Percentiles rank a stretch among this genome's conserved stretches.
These are phyloP conservation scores for Arthrobotrys pseudoclavata DNA, from an alignment of 2,329 filamentous ascomycete species.

Conservation along the genomic window DNA sequence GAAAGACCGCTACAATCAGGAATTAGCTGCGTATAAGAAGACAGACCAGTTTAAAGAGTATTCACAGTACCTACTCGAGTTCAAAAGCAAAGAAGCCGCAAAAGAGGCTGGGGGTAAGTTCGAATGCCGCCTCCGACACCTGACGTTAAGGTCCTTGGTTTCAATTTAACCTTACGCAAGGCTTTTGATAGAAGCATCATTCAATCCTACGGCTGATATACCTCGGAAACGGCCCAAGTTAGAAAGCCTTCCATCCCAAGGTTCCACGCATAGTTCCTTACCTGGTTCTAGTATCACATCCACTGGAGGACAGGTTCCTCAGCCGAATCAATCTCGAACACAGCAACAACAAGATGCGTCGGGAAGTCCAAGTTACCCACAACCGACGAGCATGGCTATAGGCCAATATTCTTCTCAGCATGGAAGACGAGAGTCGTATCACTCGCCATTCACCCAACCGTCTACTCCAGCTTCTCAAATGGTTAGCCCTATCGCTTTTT, in stretches of 20 bases:
- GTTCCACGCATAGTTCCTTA: conserved; percentile 55
- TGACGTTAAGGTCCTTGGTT: conserved; percentile 10
- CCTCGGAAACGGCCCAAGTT: conserved; percentile 63
- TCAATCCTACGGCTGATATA: conserved; percentile 60
- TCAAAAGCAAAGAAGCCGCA: conserved; percentile 75
- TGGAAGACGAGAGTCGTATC: conserved; percentile 49
- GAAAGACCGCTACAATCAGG: conserved; percentile 82
- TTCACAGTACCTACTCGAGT: conserved; percentile 79
- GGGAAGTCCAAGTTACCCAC: conserved; percentile 43
- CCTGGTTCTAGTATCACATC: conserved; percentile 60
- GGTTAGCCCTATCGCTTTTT: conserved; percentile 46
- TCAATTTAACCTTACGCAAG: conserved; percentile 61
- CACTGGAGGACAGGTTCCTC: conserved; percentile 43
- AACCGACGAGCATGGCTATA: conserved; percentile 32
- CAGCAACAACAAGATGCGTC: conserved; percentile 54
- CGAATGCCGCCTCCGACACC: conserved; percentile 7
- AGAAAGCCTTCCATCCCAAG: conserved; percentile 61
- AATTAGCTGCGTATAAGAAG: conserved; percentile 82
- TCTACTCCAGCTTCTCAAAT: conserved; percentile 57
- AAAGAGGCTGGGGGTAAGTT: conserved; percentile 68
- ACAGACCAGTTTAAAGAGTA: conserved; percentile 78
- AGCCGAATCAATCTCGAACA: conserved; percentile 37
- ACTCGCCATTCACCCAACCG: conserved; percentile 54
- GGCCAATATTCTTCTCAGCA: conserved; percentile 43
- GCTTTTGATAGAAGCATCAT: conserved; percentile 50